Evolutionary conservation across 73 alveolate species (phyloP), one percentile per base, ranked within the genome.

Genomic region (Blepharisma japonicum): DNA sequence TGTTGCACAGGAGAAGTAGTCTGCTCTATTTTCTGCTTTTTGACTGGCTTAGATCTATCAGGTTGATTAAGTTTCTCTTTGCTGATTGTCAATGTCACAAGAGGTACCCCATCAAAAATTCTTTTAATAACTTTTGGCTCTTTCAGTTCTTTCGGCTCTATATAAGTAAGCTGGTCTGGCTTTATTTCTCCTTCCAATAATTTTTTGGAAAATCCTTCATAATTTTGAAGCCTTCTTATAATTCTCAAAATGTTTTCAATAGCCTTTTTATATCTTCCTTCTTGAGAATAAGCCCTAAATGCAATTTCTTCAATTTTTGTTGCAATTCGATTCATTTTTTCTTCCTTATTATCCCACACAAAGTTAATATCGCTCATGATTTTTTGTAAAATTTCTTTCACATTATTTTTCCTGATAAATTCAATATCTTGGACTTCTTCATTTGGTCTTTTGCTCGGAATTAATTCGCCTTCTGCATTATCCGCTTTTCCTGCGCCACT

Each of bases 41-140:
- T n/a, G 2, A 25, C 42, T 32, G 38, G 49, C 14, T 61, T 39
- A 18, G 38, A 39, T 61, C 23, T 61, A 14, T 61, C 74, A 14
- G 74, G 23, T 2, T n/a, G 14, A 14, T 25, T 61, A 14, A 61
- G 47, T 14, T 14, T n/a, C 0, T n/a, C 14, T 25, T 39, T 61
- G 48, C 23, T n/a, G 74, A 61, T 61, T 14, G 38, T 61, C 50
- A 61, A 2, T 20, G 50, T 61, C 2, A 61, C 47, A 20, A 39
- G 38, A 2, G 74, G 74, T 2, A 8, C 23, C n/a, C 74, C 74
- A 25, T 61, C 74, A 61, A 61, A 61, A 25, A 61, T 61, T 61
- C 74, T 61, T 61, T 25, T n/a, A 25, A 61, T 61, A 25, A 61
- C 74, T 61, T 61, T 61, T 61, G 74, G 49, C n/a, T n/a, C 23